phyloP scores from a whole-genome alignment of 2,329 filamentous ascomycete genomes.

The Paraphoma chrysanthemicola region DNA sequence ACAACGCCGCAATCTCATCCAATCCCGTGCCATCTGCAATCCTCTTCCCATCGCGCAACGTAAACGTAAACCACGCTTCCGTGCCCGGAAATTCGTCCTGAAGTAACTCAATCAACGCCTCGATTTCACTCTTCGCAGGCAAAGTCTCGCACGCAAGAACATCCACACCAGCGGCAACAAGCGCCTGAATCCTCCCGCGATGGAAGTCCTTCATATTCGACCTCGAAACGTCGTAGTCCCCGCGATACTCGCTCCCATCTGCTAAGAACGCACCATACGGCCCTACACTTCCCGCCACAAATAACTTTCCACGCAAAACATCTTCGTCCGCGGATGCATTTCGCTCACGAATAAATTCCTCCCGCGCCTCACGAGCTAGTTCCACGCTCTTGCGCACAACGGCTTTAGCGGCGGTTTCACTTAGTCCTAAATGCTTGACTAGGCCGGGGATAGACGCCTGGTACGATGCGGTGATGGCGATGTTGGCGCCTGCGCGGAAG shows the following conservation, averaged over 20 bases:
- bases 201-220: constrained; percentile 52
- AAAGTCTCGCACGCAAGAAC: constrained; percentile 56
- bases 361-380: constrained; percentile 49
- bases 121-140: constrained; percentile 49
- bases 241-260: constrained; percentile 56
- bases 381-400: constrained; percentile 51
- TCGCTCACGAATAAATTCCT: constrained; percentile 31
- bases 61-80: constrained; percentile 53
- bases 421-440: constrained; percentile 44
- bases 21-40: constrained; percentile 54
- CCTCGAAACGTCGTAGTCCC: constrained; percentile 46
- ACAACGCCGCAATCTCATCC: constrained; percentile 35
- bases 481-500: constrained; percentile 53
- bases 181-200: constrained; percentile 49
- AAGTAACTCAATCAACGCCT: constrained; percentile 50
- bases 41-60: constrained; percentile 42
- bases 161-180: constrained; percentile 52
- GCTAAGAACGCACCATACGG: constrained; percentile 58
- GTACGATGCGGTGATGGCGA: constrained; percentile 57
- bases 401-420: constrained; percentile 39
- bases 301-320: constrained; percentile 16
- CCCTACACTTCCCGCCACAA: constrained; percentile 56
- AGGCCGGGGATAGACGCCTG: constrained; percentile 55
- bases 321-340: constrained; percentile 1
- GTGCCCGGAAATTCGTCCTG: constrained; percentile 44